A percentile compares a stretch with the other conserved stretches of the same genome.
These are phyloP conservation scores for Cyberlindnera galapagoensis DNA, from an alignment of 805 yeast genomes.

Conservation along the genomic window DNA sequence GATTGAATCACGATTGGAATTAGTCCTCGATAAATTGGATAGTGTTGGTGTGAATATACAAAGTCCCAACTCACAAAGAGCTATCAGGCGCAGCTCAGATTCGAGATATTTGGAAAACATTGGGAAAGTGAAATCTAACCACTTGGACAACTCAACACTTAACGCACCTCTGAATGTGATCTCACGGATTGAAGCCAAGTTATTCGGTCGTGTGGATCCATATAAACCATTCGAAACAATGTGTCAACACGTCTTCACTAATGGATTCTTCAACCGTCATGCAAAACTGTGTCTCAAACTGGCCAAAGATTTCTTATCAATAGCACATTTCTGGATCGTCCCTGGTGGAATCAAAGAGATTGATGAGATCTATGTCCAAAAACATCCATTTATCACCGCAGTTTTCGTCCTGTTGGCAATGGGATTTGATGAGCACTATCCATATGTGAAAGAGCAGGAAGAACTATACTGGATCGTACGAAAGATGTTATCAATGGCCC, in stretches of 20 bases:
- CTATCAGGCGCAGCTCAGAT: conserved; percentile 6
- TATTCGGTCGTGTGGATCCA: conserved; percentile 29
- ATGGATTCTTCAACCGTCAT: conserved; percentile 37
- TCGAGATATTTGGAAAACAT: conserved; percentile 8
- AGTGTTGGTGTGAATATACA: not conserved
- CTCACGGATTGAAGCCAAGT: conserved; percentile 30
- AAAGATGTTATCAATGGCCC: conserved; percentile 40
- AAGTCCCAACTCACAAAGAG: not conserved
- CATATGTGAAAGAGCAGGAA: conserved; percentile 41
- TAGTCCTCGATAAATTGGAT: conserved; percentile 23
- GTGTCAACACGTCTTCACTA: conserved; percentile 37
- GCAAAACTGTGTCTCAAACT: conserved; percentile 37
- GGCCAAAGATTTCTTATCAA: conserved; percentile 41
- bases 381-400: conserved; percentile 44
- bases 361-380: conserved; percentile 36
- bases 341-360: conserved; percentile 54
- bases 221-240: conserved; percentile 26
- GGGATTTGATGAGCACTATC: conserved; percentile 49
- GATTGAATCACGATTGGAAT: conserved; percentile 17
- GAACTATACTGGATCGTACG: conserved; percentile 42
- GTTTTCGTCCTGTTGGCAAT: conserved; percentile 43
- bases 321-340: conserved; percentile 55
- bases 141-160: conserved; percentile 20
- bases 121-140: conserved; percentile 17
- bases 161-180: conserved; percentile 33